A percentile compares a stretch with the other conserved stretches of the same genome.
Evolutionary conservation across 495 filamentous ascomycete species (phyloP).

Genomic region (Penicillium robsamsonii): DNA sequence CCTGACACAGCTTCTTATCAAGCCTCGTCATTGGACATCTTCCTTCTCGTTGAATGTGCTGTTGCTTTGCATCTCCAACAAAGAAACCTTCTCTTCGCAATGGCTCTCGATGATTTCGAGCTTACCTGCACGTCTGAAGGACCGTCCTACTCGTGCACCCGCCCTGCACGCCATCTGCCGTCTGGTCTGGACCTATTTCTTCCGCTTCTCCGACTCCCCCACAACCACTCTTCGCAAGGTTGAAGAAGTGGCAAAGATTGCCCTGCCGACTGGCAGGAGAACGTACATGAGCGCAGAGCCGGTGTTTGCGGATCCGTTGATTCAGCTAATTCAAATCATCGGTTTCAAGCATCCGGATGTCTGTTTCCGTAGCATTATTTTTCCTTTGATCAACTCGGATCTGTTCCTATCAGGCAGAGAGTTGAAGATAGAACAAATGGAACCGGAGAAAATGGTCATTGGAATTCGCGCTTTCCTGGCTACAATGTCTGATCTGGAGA

Average conservation of each 20-base stretch:
- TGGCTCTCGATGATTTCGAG: slow-evolving; percentile 79
- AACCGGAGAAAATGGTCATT: slow-evolving; percentile 94
- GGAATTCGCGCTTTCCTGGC: slow-evolving; percentile 89
- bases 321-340: slow-evolving; percentile 92
- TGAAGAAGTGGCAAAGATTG: slow-evolving; percentile 79
- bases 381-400: slow-evolving; percentile 91
- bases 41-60: slow-evolving; percentile 84
- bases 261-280: slow-evolving; percentile 74
- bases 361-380: slow-evolving; percentile 88
- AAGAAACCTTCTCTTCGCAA: slow-evolving; percentile 76
- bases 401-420: slow-evolving; percentile 73
- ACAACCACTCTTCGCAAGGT: slow-evolving; percentile 71
- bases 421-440: slow-evolving; percentile 85
- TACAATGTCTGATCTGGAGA: slow-evolving; percentile 93
- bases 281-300: slow-evolving; percentile 78
- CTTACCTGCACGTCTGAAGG: slow-evolving; percentile 76
- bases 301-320: slow-evolving; percentile 78
- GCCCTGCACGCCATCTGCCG: slow-evolving; percentile 87
- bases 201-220: slow-evolving; percentile 71
- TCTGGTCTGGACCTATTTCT: slow-evolving; percentile 95
- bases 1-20: slow-evolving; percentile 76
- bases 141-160: slow-evolving; percentile 72
- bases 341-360: slow-evolving; percentile 91
- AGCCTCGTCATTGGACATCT: slow-evolving; percentile 85
- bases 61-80: slow-evolving; percentile 80